phyloP scores from a whole-genome alignment of 495 filamentous ascomycete genomes.

The Cercophora newfieldiana region DNA sequence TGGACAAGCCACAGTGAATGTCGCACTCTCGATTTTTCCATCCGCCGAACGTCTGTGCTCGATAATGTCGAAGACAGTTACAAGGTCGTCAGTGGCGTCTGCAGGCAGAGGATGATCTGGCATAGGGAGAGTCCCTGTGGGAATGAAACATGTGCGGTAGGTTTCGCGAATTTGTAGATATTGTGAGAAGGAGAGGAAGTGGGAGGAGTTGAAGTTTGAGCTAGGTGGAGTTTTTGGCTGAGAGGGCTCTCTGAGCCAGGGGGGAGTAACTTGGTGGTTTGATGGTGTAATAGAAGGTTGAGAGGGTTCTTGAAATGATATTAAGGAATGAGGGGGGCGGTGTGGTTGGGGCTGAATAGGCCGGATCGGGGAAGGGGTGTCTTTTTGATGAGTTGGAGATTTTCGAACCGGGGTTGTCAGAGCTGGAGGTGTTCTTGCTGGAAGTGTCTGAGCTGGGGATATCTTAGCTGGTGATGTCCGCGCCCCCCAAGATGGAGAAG shows the following conservation, averaged over 20 bases:
- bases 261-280: too few species aligned
- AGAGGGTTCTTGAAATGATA: background rate
- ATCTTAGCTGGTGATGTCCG: too few species aligned
- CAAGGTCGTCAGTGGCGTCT: background rate
- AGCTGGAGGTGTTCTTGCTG: too few species aligned
- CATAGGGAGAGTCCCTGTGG: background rate
- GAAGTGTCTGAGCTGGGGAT: too few species aligned
- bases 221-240: background rate
- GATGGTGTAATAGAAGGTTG: too few species aligned
- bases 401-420: too few species aligned
- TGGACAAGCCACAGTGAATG: background rate
- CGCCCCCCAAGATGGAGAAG: too few species aligned
- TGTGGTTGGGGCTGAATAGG: too few species aligned
- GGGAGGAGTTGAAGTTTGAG: background rate
- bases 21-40: background rate
- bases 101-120: background rate
- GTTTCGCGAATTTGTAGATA: background rate
- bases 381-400: too few species aligned
- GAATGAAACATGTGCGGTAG: background rate
- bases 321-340: too few species aligned
- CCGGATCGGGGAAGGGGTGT: too few species aligned
- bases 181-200: background rate
- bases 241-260: background rate
- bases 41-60: background rate
- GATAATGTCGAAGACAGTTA: background rate